Conservation (phyloP, 2,329 filamentous ascomycete genomes). For the Curvularia verruculosa region DNA sequence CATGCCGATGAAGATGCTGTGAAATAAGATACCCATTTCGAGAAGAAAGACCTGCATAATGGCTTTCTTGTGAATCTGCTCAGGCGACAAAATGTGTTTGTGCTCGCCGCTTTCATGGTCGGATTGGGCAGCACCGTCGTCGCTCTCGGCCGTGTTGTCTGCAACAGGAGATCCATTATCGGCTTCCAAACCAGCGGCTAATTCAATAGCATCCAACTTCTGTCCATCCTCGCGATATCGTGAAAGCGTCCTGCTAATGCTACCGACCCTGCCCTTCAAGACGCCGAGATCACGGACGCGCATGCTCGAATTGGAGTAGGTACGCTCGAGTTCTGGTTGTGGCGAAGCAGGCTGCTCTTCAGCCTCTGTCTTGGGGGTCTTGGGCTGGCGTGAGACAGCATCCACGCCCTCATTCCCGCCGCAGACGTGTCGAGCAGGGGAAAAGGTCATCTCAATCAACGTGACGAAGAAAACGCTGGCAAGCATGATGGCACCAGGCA, state of each 20-base stretch:
- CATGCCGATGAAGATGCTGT: constrained; percentile 67
- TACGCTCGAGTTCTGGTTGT: constrained; percentile 18
- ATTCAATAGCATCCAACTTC: constrained; percentile 52
- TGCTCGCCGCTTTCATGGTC: constrained; percentile 31
- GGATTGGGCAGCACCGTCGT: constrained; percentile 32
- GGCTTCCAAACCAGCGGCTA: constrained; percentile 34
- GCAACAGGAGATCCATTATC: constrained; percentile 55
- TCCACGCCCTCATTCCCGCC: constrained; percentile 55
- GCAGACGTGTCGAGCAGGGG: constrained; percentile 62
- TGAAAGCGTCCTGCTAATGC: constrained; percentile 40
- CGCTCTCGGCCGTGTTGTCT: constrained; percentile 21
- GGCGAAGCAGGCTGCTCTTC: constrained; percentile 11
- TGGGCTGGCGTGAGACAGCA: constrained; percentile 26
- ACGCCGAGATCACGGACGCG: constrained; percentile 32
- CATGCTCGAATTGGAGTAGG: constrained; percentile 32
- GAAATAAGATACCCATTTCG: constrained; percentile 67
- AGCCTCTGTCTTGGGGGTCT: constrained; percentile 9
- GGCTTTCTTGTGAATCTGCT: constrained; percentile 39
- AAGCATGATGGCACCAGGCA: constrained; percentile 69
- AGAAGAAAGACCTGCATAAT: constrained; percentile 51
- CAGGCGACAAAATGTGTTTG: constrained; percentile 18
- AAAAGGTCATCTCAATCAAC: constrained; percentile 65
- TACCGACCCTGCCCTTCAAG: constrained; percentile 31
- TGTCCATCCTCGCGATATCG: constrained; percentile 35
- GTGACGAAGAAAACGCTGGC: constrained; percentile 65